Conservation (phyloP, 495 filamentous ascomycete species). For the Aspergillus incahuasiensis region DNA sequence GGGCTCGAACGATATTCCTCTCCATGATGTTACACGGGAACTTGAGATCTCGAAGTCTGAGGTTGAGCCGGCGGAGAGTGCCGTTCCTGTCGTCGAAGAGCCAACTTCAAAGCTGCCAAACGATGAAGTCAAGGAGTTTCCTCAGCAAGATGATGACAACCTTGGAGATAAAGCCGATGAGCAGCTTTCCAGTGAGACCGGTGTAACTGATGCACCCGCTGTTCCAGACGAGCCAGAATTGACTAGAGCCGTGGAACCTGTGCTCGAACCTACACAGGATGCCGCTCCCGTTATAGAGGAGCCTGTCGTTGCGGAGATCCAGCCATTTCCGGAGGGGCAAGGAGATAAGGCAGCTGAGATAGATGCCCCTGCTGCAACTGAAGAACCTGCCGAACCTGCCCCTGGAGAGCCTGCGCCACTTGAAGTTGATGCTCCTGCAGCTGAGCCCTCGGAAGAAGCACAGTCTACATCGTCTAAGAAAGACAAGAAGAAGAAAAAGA, state of each 20-base stretch:
- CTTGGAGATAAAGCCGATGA: not conserved
- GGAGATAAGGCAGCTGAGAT: not conserved
- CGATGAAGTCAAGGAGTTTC: not conserved
- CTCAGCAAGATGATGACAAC: not conserved
- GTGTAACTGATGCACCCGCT: not conserved
- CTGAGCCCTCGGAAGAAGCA: slow-evolving; percentile 4
- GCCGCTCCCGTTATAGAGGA: slow-evolving; percentile 1
- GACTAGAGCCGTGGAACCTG: not conserved
- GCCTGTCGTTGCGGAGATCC: not conserved
- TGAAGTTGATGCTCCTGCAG: not conserved
- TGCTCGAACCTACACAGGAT: slow-evolving; percentile 20
- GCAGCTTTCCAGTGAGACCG: not conserved
- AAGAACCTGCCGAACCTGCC: not conserved
- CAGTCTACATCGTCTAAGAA: slow-evolving; percentile 17
- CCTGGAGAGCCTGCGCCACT: not conserved
- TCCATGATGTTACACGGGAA: not conserved
- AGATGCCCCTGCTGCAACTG: not conserved
- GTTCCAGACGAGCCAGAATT: not conserved
- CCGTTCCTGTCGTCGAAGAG: not conserved
- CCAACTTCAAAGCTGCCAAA: not conserved
- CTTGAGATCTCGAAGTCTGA: not conserved
- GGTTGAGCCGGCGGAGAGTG: not conserved
- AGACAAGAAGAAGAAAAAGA: slow-evolving; percentile 31
- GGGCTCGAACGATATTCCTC: not conserved
- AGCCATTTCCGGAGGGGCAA: not conserved